These are phyloP conservation scores for Lecanosticta acicola DNA, from an alignment of 2,329 filamentous ascomycete species.

Conservation along the genomic window DNA sequence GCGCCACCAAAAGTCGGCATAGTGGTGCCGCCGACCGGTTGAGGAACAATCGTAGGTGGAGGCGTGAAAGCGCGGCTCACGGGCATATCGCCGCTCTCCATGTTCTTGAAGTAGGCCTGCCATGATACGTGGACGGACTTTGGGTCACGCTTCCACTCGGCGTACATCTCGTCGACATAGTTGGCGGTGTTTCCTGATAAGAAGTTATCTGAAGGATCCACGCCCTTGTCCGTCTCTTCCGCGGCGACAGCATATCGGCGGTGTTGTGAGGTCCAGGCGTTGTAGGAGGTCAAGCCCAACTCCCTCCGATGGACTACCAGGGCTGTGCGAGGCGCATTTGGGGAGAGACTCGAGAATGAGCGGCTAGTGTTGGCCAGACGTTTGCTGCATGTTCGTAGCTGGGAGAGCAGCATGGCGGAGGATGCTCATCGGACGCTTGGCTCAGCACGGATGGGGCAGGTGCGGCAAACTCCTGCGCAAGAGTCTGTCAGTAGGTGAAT, in stretches of 20 bases:
- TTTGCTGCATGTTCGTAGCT: constrained; percentile 59
- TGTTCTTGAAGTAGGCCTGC: constrained; percentile 99
- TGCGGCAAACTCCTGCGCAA: constrained; percentile 1
- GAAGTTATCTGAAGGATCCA: constrained; percentile 91
- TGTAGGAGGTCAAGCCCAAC: constrained; percentile 38
- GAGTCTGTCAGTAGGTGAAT: neutral
- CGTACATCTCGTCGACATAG: constrained; percentile 99
- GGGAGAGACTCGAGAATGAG: constrained; percentile 39
- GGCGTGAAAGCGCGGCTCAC: constrained; percentile 95
- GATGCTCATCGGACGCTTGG: constrained; percentile 9
- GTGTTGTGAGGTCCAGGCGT: constrained; percentile 42
- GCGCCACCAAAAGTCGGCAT: constrained; percentile 64
- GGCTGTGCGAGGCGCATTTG: constrained; percentile 34
- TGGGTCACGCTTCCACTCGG: constrained; percentile 93
- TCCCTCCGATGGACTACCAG: constrained; percentile 45
- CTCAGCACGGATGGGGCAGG: neutral
- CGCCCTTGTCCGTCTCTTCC: constrained; percentile 55
- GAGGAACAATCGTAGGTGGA: constrained; percentile 83
- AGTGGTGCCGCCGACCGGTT: constrained; percentile 71
- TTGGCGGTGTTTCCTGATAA: constrained; percentile 94
- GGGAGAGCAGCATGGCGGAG: constrained; percentile 63
- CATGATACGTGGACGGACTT: constrained; percentile 94
- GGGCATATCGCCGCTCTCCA: constrained; percentile 97
- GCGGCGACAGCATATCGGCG: constrained; percentile 55
- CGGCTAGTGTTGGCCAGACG: constrained; percentile 56